A percentile compares a stretch with the other conserved stretches of the same genome.
These are phyloP conservation scores for Trichosporon asahii DNA, from an alignment of 1,284 basidiomycete genomes.

Conservation along the genomic window DNA sequence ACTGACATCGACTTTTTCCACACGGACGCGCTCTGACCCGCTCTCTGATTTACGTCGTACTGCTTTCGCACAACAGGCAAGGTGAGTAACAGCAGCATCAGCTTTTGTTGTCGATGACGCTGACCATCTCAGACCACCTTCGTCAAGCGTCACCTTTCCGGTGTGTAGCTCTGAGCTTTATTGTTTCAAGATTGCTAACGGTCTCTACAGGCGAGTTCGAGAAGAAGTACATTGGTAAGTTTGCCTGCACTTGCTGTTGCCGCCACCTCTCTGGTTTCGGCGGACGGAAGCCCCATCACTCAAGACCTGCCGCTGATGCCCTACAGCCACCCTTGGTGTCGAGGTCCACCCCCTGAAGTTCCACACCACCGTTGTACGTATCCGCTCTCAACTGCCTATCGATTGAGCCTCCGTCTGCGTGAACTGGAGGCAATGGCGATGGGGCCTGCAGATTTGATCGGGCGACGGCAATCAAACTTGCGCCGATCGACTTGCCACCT, in stretches of 20 bases:
- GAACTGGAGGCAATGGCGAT: neutral
- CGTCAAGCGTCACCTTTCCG: slow-evolving; percentile 99
- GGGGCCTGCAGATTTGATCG: neutral
- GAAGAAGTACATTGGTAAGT: slow-evolving; percentile 98
- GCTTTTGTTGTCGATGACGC: slow-evolving; percentile 11
- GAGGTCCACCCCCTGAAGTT: slow-evolving; percentile 97
- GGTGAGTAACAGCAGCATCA: slow-evolving; percentile 18
- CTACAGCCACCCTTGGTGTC: slow-evolving; percentile 92
- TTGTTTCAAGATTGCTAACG: slow-evolving; percentile 14
- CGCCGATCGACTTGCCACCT: neutral
- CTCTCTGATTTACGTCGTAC: neutral
- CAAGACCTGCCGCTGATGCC: slow-evolving; percentile 12
- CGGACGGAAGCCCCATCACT: neutral
- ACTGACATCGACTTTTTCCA: slow-evolving; percentile 15
- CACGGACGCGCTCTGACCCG: neutral
- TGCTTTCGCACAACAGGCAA: slow-evolving; percentile 27
- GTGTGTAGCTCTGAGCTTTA: slow-evolving; percentile 44
- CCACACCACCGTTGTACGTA: slow-evolving; percentile 78
- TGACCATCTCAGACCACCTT: slow-evolving; percentile 71
- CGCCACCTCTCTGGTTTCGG: neutral
- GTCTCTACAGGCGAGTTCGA: slow-evolving; percentile 74
- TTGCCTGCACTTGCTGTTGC: neutral
- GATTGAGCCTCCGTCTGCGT: neutral
- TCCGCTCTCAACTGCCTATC: neutral
- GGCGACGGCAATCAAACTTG: neutral